Conservation (phyloP, 1,139 yeast species). For the Spathaspora sp. region DNA sequence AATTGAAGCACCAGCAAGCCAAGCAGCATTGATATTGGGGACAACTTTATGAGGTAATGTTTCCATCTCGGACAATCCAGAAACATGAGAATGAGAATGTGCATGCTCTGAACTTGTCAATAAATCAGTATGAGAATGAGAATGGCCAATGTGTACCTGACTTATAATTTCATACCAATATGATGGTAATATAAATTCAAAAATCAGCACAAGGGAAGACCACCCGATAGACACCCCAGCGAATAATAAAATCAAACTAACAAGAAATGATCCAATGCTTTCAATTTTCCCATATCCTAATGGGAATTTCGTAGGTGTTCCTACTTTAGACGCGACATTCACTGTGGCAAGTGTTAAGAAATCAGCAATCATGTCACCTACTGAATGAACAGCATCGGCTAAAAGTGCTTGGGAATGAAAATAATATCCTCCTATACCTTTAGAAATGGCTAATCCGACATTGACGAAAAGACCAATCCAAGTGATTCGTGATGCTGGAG, state of each 20-base stretch:
- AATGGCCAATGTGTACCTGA: constrained; percentile 52
- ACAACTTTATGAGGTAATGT: constrained; percentile 27
- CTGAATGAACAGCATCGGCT: constrained; percentile 93
- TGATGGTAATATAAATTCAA: constrained; percentile 67
- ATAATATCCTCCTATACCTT: constrained; percentile 83
- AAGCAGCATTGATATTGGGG: constrained; percentile 87
- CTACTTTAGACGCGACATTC: constrained; percentile 67
- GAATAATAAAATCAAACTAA: constrained; percentile 73
- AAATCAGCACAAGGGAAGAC: constrained; percentile 70
- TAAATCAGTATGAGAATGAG: constrained; percentile 43
- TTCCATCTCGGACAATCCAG: constrained; percentile 4
- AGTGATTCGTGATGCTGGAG: constrained; percentile 91
- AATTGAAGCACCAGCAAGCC: constrained; percentile 91
- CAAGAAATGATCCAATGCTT: constrained; percentile 86
- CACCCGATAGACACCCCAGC: constrained; percentile 95
- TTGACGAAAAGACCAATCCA: constrained; percentile 87
- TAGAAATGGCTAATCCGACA: constrained; percentile 80
- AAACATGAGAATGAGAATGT: constrained; percentile 33
- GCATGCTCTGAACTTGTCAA: constrained; percentile 13
- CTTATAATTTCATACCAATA: constrained; percentile 40
- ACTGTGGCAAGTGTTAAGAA: constrained; percentile 87
- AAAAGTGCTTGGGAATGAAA: constrained; percentile 93
- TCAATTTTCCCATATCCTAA: constrained; percentile 92
- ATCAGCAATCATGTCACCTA: constrained; percentile 87
- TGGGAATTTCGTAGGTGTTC: constrained; percentile 64